Conservation (phyloP, 2,329 filamentous ascomycete genomes). For the Penicillium sclerotigenum region DNA sequence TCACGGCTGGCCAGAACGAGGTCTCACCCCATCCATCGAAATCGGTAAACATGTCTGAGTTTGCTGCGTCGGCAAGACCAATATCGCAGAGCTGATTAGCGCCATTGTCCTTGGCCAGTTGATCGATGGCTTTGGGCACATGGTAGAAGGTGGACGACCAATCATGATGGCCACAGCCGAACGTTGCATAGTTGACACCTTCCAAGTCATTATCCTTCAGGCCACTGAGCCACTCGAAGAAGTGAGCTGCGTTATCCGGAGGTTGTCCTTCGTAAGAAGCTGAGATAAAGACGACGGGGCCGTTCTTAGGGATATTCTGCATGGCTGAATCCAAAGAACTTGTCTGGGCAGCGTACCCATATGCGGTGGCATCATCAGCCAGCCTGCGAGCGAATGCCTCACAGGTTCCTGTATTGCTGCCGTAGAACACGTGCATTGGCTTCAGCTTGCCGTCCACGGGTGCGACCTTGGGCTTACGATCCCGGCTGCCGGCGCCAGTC, state of each 20-base stretch:
- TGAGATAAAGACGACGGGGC: slow-evolving; percentile 64
- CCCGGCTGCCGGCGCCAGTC: slow-evolving; percentile 12
- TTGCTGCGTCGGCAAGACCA: slow-evolving; percentile 59
- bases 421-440: slow-evolving; percentile 66
- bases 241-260: slow-evolving; percentile 67
- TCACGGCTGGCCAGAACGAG: slow-evolving; percentile 52
- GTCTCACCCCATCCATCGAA: slow-evolving; percentile 68
- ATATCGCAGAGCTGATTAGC: slow-evolving; percentile 49
- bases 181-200: slow-evolving; percentile 63
- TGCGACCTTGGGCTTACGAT: slow-evolving; percentile 20
- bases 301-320: slow-evolving; percentile 57
- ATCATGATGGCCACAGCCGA: slow-evolving; percentile 62
- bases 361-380: slow-evolving; percentile 55
- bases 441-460: slow-evolving; percentile 30
- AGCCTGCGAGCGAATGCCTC: slow-evolving; percentile 65
- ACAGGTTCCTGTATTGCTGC: slow-evolving; percentile 72
- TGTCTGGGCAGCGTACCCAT: slow-evolving; percentile 59
- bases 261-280: slow-evolving; percentile 73
- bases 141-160: slow-evolving; percentile 62
- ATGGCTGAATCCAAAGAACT: slow-evolving; percentile 61
- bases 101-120: slow-evolving; percentile 51
- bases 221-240: slow-evolving; percentile 63
- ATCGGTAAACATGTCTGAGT: slow-evolving; percentile 64
- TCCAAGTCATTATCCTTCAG: slow-evolving; percentile 52
- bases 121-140: slow-evolving; percentile 62